phyloP scores from a whole-genome alignment of 495 filamentous ascomycete genomes.

The Pseudomonodictys pantanalensis region DNA sequence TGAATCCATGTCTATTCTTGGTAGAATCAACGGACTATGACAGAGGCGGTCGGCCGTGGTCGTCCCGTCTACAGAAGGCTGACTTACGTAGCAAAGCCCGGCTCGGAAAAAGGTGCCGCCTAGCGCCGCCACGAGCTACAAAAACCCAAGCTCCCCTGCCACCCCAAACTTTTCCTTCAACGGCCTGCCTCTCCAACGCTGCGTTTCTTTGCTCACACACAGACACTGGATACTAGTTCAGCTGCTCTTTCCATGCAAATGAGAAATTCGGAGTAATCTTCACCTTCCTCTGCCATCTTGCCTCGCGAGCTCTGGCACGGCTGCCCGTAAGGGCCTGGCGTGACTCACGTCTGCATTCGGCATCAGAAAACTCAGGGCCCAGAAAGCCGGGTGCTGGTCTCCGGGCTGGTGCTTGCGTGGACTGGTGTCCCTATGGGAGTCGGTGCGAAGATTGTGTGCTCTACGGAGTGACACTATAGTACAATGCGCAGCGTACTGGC shows the following conservation, averaged over 20 bases:
- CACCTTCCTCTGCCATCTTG: slow-evolving; percentile 55
- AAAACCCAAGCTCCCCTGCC: slow-evolving; percentile 12
- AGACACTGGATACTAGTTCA: slow-evolving; percentile 47
- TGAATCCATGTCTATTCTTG: no score
- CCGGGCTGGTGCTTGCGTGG: slow-evolving; percentile 12
- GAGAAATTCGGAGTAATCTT: slow-evolving; percentile 99
- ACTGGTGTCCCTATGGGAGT: slow-evolving; percentile 43
- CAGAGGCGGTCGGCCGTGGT: no score
- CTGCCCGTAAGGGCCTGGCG: slow-evolving; percentile 93
- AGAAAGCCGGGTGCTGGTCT: slow-evolving; percentile 43
- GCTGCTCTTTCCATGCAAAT: slow-evolving; percentile 65
- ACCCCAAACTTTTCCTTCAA: slow-evolving; percentile 52
- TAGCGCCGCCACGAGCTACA: slow-evolving; percentile 23
- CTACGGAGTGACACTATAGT: slow-evolving; percentile 77
- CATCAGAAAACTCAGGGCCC: slow-evolving; percentile 95
- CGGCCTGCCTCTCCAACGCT: slow-evolving; percentile 92
- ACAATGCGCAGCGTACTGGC: slow-evolving; percentile 93
- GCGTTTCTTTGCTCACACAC: slow-evolving; percentile 99
- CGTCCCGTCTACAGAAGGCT: no score
- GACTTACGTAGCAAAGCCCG: no score
- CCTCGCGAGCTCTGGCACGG: slow-evolving; percentile 41
- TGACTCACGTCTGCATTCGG: slow-evolving; percentile 91
- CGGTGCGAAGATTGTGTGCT: slow-evolving; percentile 49
- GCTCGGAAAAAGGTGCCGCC: slow-evolving; percentile 6
- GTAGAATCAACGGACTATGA: no score